A percentile compares a stretch with the other conserved stretches of the same genome.
These are phyloP conservation scores for Pleurotus sapidus DNA, from an alignment of 768 basidiomycete genomes.

Conservation along the genomic window DNA sequence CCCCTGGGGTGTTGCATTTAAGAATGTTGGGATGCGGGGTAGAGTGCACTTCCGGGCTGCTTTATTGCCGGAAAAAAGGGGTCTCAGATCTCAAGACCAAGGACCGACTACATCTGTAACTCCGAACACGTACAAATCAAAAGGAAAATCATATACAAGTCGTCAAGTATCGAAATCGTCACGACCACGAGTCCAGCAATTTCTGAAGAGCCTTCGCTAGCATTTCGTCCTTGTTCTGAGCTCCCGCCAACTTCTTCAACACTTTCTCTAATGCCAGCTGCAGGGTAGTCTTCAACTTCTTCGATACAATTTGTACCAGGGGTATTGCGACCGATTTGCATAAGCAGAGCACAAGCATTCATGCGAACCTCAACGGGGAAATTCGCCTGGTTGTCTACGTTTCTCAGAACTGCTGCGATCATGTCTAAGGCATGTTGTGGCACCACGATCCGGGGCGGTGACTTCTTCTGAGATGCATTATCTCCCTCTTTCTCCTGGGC, in stretches of 20 bases:
- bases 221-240: slow-evolving; percentile 40
- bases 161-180: not conserved
- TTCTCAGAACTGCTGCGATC: slow-evolving; percentile 56
- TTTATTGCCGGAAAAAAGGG: slow-evolving; percentile 1
- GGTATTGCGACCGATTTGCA: slow-evolving; percentile 56
- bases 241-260: slow-evolving; percentile 28
- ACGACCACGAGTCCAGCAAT: slow-evolving; percentile 38
- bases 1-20: not conserved
- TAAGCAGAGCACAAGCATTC: slow-evolving; percentile 72
- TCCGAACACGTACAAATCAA: no score
- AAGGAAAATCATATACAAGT: not conserved
- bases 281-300: slow-evolving; percentile 47
- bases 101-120: no score
- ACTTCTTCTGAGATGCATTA: slow-evolving; percentile 33
- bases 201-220: slow-evolving; percentile 36
- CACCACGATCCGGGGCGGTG: slow-evolving; percentile 44
- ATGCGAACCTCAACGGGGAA: slow-evolving; percentile 76
- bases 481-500: no score
- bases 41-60: not conserved
- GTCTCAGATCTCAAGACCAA: no score
- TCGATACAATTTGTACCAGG: slow-evolving; percentile 41
- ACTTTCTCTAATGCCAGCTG: slow-evolving; percentile 50
- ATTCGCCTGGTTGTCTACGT: slow-evolving; percentile 45
- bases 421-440: slow-evolving; percentile 66
- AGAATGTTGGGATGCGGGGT: not conserved